Evolutionary conservation across 805 yeast species (phyloP), one percentile per base, ranked within the genome.

Genomic region (Saccharomycopsis fermentans): DNA sequence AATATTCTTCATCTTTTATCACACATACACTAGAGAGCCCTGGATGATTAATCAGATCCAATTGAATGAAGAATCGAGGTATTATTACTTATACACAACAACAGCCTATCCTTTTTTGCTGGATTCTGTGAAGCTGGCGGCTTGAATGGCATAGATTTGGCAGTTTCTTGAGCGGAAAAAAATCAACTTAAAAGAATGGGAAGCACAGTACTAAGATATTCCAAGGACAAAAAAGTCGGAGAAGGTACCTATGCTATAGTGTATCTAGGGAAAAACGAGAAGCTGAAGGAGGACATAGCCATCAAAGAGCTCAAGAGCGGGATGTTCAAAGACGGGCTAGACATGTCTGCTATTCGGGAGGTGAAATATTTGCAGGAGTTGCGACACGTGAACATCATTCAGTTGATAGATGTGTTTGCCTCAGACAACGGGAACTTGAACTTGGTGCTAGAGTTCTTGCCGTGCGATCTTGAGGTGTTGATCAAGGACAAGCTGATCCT

Each of bases 211-310:
- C 43, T 39, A 3, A 19, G 35, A 37, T 74, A 74, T 56, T 63
- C 73, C 4, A 74, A 73, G 62, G 96, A 90, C 58, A 83, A 81
- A 64, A 91, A 90, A 68, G 97, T 94, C 32, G 99, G 99, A 68
- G 99, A 94, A 73, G 99, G 99, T 72, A 94, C 99, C 0, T 94
- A 92, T 74, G 99, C 99, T 53, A 96, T 91, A 58, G 99, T 94
- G 5, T 90, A 84, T 66, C 76, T 91, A 16, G 98, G 98, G 1
- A 81, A 77, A 47, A 86, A 86, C 67, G 64, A 75, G 12, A 75
- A 72, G 54, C 78, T 81, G 32, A 70, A 71, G 54, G 71, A 91
- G 57, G 76, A 77, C 55, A 85, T 94, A 36, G 99, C 99, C 63
- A 85, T 95, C 61, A 94, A 94, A 68, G 97, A 90, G 74, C 94